These are phyloP conservation scores for Agaricus blazei DNA, from an alignment of 768 basidiomycete species.

Conservation along the genomic window DNA sequence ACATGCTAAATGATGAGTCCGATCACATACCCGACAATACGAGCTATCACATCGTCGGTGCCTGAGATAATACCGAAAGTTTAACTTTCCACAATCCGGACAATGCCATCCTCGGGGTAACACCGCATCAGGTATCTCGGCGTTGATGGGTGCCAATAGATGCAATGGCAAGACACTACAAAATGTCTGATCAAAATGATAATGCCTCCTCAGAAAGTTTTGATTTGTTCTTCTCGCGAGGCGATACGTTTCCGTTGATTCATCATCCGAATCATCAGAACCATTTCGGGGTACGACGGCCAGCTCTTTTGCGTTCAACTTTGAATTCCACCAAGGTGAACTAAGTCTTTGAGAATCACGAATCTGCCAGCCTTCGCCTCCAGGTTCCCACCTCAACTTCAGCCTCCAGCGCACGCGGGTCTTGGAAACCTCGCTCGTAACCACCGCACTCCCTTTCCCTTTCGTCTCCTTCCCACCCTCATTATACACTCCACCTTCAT, in stretches of 20 bases:
- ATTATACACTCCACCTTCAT: not conserved
- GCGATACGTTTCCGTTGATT: slow-evolving; percentile 12
- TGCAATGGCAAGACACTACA: slow-evolving; percentile 23
- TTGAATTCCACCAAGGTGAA: slow-evolving; percentile 22
- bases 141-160: slow-evolving; percentile 24
- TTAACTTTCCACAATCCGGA: slow-evolving; percentile 40
- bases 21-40: slow-evolving; percentile 30
- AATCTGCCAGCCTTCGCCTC: slow-evolving; percentile 38
- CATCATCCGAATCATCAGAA: slow-evolving; percentile 6
- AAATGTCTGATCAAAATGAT: slow-evolving; percentile 16
- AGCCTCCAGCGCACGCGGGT: slow-evolving; percentile 37
- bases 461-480: not conserved
- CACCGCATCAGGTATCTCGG: slow-evolving; percentile 22
- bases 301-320: not conserved
- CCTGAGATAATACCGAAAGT: slow-evolving; percentile 39
- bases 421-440: slow-evolving; percentile 18
- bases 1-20: no score
- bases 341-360: slow-evolving; percentile 1
- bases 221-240: slow-evolving; percentile 16
- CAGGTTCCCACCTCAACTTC: slow-evolving; percentile 42
- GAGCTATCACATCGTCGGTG: slow-evolving; percentile 40
- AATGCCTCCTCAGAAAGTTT: slow-evolving; percentile 20
- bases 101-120: slow-evolving; percentile 50
- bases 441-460: not conserved
- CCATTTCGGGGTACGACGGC: not conserved